phyloP scores from a whole-genome alignment of 1,284 basidiomycete genomes.

The Ceratobasidium sp. region DNA sequence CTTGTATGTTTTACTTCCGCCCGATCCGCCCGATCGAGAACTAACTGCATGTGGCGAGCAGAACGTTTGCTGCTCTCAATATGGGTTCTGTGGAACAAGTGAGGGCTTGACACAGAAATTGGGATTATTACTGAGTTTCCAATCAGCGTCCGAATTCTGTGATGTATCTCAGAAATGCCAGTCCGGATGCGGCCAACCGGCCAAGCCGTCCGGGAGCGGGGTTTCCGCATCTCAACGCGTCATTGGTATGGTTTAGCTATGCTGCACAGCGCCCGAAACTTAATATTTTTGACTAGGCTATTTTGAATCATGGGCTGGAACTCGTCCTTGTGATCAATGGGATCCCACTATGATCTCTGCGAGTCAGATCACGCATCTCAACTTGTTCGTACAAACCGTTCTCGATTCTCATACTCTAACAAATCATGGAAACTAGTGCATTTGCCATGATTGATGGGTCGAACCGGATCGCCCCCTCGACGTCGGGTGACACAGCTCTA shows the following conservation, averaged over 20 bases:
- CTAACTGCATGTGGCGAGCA: background rate
- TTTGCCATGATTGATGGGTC: slow-evolving; percentile 29
- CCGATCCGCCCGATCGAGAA: background rate
- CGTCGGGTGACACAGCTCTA: background rate
- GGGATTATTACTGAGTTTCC: too few relatives aligned
- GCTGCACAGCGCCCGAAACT: background rate
- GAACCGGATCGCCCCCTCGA: slow-evolving; percentile 3
- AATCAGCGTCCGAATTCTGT: slow-evolving; percentile 17
- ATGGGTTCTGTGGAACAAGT: slow-evolving; percentile 29
- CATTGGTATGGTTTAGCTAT: background rate
- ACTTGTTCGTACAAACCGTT: background rate
- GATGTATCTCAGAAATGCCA: slow-evolving; percentile 14
- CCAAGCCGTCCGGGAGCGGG: slow-evolving; percentile 3
- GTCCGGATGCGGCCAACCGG: slow-evolving; percentile 13
- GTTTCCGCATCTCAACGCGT: slow-evolving; percentile 1
- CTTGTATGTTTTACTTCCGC: background rate
- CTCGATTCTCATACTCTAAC: too few relatives aligned
- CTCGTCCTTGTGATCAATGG: slow-evolving; percentile 26
- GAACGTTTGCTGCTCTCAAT: slow-evolving; percentile 30
- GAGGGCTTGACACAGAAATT: background rate
- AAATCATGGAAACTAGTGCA: background rate
- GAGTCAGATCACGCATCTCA: slow-evolving; percentile 19
- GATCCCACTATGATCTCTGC: slow-evolving; percentile 23
- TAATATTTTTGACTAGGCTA: background rate
- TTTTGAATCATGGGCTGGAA: slow-evolving; percentile 22